Evolutionary conservation across 768 basidiomycete species (phyloP).

Genomic region (Infundibulicybe gibba): DNA sequence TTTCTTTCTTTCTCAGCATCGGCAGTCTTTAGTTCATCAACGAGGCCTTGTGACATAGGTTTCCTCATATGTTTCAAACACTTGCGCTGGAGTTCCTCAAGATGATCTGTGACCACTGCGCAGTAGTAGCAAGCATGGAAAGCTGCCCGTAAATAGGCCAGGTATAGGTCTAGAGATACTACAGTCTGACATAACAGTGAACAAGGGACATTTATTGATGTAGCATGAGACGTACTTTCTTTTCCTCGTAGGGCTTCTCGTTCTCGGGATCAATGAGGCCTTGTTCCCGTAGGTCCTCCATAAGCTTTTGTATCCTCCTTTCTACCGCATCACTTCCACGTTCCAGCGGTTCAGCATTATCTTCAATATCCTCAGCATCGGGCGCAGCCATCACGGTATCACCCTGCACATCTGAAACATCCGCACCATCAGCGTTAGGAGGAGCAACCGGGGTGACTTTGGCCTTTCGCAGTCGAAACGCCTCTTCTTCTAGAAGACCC

Average conservation of each 20-base stretch:
- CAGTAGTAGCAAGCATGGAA: slow-evolving; percentile 99
- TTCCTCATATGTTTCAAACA: slow-evolving; percentile 91
- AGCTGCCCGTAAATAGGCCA: slow-evolving; percentile 89
- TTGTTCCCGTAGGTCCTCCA: slow-evolving; percentile 67
- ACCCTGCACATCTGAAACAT: slow-evolving; percentile 7
- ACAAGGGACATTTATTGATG: slow-evolving; percentile 5
- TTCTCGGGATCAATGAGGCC: slow-evolving; percentile 55
- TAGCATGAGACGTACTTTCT: slow-evolving; percentile 53
- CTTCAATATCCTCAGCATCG: slow-evolving; percentile 39
- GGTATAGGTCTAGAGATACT: slow-evolving; percentile 86
- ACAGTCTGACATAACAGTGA: slow-evolving; percentile 47
- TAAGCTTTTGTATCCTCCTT: slow-evolving; percentile 72
- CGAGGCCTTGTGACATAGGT: slow-evolving; percentile 56
- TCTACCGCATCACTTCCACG: slow-evolving; percentile 79
- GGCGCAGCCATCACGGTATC: slow-evolving; percentile 22
- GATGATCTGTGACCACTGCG: slow-evolving; percentile 85
- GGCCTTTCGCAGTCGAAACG: slow-evolving; percentile 43
- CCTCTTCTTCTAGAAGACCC: slow-evolving; percentile 71
- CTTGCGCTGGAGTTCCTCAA: slow-evolving; percentile 93
- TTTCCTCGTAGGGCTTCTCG: slow-evolving; percentile 61
- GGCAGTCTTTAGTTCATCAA: slow-evolving; percentile 58
- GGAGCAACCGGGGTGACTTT: slow-evolving; percentile 24
- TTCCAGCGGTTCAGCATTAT: slow-evolving; percentile 56
- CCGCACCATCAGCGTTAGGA: slow-evolving; percentile 16
- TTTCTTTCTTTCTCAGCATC: slow-evolving; percentile 51